Base-by-base conservation (phyloP, 2,329 filamentous ascomycete species). In the Davidsoniella eucalypti region DNA sequence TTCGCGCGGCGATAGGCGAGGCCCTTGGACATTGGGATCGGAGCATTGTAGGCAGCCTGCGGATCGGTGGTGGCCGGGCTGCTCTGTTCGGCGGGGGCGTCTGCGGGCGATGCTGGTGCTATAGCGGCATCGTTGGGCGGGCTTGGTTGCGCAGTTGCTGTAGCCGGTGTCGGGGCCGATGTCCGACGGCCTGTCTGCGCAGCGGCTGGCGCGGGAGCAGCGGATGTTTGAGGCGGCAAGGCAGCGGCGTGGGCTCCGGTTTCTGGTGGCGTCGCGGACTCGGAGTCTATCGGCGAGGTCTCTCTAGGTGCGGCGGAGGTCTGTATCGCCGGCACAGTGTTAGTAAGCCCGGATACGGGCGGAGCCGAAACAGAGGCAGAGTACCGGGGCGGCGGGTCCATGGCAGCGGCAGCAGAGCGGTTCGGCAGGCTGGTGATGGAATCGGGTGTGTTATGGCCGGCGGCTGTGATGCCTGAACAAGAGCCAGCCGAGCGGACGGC, bases 381-480 rank as follows among this genome's bases (percentile, higher is more conserved):
- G 37, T 51, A 51, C 10, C 42, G 49, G 42, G 49, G 49, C n/a
- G 49, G 49, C 25, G 49, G 49, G 37, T 51, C 49, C 49, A 51
- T 51, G 14, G 5, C 39, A 33, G 16, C 21, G 16, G 18, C 14
- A n/a, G n/a, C n/a, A 16, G 47, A 16, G 26, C n/a, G 21, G 21
- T 16, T 18, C 21, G 7, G 36, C 14, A 25, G 36, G 41, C 23
- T 4, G 38, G 18, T 9, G 9, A 33, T 29, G 12, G 12, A 12
- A 33, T 45, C 14, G 14, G 43, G 2, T 29, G 12, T n/a, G 26
- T 45, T 7, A 14, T 16, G 12, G 18, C n/a, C 18, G 3, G 26
- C 26, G 10, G 26, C 26, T 12, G 26, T 33, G 26, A 33, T 33
- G 26, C 26, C 26, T 33, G 10, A 33, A 33, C 8, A 33, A 33